Evolutionary conservation across 352 stramenopile species (phyloP).

Genomic region (Paralagenidium karlingii): DNA sequence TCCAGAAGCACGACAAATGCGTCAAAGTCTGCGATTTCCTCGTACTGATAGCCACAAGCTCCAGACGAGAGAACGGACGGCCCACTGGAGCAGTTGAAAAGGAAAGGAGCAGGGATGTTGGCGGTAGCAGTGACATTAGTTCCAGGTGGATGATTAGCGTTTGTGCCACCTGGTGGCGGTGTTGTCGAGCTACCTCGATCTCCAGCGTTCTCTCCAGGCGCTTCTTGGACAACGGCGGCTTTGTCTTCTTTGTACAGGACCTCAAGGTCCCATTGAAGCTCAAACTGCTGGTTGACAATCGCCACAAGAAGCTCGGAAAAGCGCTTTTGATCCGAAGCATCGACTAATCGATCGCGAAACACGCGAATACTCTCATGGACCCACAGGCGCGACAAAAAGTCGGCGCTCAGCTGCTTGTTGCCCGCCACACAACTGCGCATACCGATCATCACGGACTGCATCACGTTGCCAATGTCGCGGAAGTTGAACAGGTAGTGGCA

Average conservation of each 20-base stretch:
- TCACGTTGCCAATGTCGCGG: conserved; percentile 62
- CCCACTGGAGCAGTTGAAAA: conserved; percentile 1
- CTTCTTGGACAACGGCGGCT: neutral
- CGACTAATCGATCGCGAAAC: conserved; percentile 87
- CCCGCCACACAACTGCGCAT: conserved; percentile 13
- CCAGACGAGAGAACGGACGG: too few species aligned
- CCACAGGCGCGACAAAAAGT: conserved; percentile 72
- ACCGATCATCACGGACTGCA: conserved; percentile 59
- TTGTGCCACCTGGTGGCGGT: too few species aligned
- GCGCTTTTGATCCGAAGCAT: conserved; percentile 68
- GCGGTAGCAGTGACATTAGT: too few species aligned
- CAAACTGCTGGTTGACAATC: conserved; percentile 46
- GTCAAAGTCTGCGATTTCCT: conserved; percentile 49
- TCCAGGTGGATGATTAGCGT: too few species aligned
- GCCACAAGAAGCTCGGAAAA: conserved; percentile 73
- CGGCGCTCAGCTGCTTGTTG: conserved; percentile 9
- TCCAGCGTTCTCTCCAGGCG: too few species aligned
- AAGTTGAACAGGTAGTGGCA: conserved; percentile 80
- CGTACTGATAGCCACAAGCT: conserved; percentile 34
- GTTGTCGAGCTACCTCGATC: too few species aligned
- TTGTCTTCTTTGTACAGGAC: conserved; percentile 11
- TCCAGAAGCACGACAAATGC: conserved; percentile 52
- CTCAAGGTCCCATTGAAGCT: conserved; percentile 43
- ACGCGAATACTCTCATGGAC: conserved; percentile 85
- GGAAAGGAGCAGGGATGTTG: neutral